Percentiles rank a stretch among this genome's conserved stretches.
Conservation (phyloP, 106 monocot species). For the Xerophyta viscosa region DNA sequence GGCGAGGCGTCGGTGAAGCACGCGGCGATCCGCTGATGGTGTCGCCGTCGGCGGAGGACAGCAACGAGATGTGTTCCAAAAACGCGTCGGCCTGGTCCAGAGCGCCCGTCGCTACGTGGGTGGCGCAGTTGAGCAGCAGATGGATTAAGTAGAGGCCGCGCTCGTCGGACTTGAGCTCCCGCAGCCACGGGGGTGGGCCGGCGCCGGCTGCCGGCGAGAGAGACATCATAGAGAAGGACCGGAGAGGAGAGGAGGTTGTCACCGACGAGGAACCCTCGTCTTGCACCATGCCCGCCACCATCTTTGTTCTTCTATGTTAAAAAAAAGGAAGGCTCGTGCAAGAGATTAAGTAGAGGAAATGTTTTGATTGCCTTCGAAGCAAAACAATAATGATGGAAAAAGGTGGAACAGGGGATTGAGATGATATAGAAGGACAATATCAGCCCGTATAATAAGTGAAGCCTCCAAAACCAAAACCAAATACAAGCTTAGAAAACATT, state of each 20-base stretch:
- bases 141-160: slow-evolving; percentile 68
- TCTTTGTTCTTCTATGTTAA: no score
- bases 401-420: no score
- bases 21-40: slow-evolving; percentile 66
- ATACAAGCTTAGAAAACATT: no score
- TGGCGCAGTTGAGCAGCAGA: slow-evolving; percentile 68
- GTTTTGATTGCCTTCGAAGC: no score
- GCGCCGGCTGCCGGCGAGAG: neutral
- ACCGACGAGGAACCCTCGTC: slow-evolving; percentile 13
- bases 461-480: no score
- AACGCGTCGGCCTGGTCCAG: slow-evolving; percentile 47
- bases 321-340: no score
- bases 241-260: slow-evolving; percentile 14
- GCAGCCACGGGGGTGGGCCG: slow-evolving; percentile 21
- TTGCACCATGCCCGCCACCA: neutral
- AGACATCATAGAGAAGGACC: slow-evolving; percentile 16
- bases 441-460: no score
- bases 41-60: slow-evolving; percentile 58
- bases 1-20: slow-evolving; percentile 57
- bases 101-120: slow-evolving; percentile 31
- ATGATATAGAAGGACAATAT: no score
- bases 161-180: slow-evolving; percentile 60
- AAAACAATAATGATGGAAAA: no score
- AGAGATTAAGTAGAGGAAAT: no score
- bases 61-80: slow-evolving; percentile 54